Evolutionary conservation across 495 filamentous ascomycete genomes (phyloP).

Genomic region (Penicillium macrosclerotiorum): DNA sequence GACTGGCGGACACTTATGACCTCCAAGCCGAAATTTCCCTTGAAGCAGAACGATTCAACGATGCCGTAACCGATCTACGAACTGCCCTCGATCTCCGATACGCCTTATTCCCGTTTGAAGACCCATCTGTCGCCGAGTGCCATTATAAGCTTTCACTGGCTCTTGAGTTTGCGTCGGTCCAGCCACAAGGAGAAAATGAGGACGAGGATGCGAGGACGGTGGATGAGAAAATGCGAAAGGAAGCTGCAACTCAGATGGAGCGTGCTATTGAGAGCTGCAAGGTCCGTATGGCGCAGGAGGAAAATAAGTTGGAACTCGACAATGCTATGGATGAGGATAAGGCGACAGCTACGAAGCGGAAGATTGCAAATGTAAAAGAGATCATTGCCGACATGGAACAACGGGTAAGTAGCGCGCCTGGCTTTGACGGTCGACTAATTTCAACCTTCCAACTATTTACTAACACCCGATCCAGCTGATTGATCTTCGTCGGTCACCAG

Average conservation of each 20-base stretch:
- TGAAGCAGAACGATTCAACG: conserved; percentile 84
- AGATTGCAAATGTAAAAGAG: conserved; percentile 81
- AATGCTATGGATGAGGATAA: conserved; percentile 50
- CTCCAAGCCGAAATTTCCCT: conserved; percentile 90
- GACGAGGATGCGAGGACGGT: conserved; percentile 36
- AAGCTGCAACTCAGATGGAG: conserved; percentile 76
- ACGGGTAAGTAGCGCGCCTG: conserved; percentile 49
- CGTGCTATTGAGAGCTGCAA: conserved; percentile 76
- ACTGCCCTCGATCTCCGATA: conserved; percentile 73
- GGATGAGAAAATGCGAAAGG: conserved; percentile 68
- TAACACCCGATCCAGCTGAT: conserved; percentile 51
- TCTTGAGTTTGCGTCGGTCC: conserved; percentile 87
- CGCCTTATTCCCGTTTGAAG: conserved; percentile 72
- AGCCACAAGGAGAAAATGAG: conserved; percentile 49
- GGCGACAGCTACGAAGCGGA: conserved; percentile 54
- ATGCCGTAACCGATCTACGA: conserved; percentile 76
- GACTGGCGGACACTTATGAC: conserved; percentile 86
- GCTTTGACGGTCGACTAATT: background rate
- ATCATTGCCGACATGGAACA: conserved; percentile 86
- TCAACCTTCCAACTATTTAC: conserved; percentile 9
- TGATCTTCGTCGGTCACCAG: conserved; percentile 71
- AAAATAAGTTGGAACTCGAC: conserved; percentile 57
- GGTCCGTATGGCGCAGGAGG: conserved; percentile 71
- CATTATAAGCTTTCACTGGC: conserved; percentile 95
- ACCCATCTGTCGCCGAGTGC: conserved; percentile 83